These are phyloP conservation scores for Evernia prunastri DNA, from an alignment of 495 filamentous ascomycete species.

Conservation along the genomic window DNA sequence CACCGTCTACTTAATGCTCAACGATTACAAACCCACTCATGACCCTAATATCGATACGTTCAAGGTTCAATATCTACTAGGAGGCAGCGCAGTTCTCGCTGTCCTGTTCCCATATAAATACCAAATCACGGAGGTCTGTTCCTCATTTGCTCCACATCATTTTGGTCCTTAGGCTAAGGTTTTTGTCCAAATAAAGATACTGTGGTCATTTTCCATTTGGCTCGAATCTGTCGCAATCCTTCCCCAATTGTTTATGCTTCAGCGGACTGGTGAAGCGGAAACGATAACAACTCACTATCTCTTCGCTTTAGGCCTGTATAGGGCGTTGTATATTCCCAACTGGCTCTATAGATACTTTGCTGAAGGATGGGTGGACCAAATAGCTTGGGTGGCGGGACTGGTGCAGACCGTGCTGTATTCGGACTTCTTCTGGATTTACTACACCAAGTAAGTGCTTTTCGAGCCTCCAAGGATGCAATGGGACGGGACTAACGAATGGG, in stretches of 20 bases:
- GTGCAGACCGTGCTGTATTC: constrained; percentile 93
- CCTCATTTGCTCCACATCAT: neutral
- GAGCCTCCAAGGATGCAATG: constrained; percentile 17
- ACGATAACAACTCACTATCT: constrained; percentile 97
- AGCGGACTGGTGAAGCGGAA: constrained; percentile 94
- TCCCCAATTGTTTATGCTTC: constrained; percentile 95
- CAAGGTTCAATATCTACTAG: constrained; percentile 87
- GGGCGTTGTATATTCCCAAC: constrained; percentile 95
- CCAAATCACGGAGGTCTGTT: constrained; percentile 51
- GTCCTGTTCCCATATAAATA: constrained; percentile 81
- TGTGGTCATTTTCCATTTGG: constrained; percentile 98
- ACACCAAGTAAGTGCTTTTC: constrained; percentile 64
- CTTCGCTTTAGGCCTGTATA: constrained; percentile 87
- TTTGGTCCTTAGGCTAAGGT: neutral
- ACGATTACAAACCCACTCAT: constrained; percentile 90
- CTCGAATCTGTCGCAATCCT: constrained; percentile 93
- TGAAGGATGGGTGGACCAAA: constrained; percentile 70
- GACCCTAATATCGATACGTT: constrained; percentile 95
- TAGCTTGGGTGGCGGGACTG: constrained; percentile 78
- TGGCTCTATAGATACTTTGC: constrained; percentile 86
- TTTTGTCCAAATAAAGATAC: constrained; percentile 48
- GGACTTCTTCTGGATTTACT: constrained; percentile 99
- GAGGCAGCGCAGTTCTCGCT: constrained; percentile 67
- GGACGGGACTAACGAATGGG: constrained; percentile 21
- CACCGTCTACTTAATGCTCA: constrained; percentile 94